These are phyloP conservation scores for Conidiobolus incongruus DNA, from an alignment of 371 early-diverging fungal species.

Conservation along the genomic window DNA sequence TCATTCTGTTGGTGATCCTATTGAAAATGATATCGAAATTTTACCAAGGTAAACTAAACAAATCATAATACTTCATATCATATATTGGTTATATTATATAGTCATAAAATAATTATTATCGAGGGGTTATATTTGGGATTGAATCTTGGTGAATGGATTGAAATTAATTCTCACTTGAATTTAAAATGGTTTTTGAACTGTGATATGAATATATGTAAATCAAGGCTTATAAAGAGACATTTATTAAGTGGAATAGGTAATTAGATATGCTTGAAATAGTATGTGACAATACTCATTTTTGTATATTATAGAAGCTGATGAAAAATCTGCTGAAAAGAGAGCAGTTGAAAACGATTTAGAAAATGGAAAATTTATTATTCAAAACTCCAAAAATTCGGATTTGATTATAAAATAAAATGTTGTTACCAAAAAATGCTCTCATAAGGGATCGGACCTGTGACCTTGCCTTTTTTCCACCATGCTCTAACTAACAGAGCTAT, in stretches of 20 bases:
- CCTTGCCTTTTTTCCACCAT: too few species aligned
- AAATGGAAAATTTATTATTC: conserved; percentile 9
- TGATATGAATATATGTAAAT: conserved; percentile 8
- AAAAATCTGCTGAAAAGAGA: conserved; percentile 5
- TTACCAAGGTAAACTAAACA: conserved; percentile 7
- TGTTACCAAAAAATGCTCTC: too few species aligned
- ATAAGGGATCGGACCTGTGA: too few species aligned
- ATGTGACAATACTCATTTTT: neutral
- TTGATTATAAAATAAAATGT: neutral
- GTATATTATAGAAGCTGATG: conserved; percentile 5
- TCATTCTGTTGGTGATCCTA: conserved; percentile 15
- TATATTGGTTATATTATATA: too few species aligned
- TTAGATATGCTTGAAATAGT: neutral
- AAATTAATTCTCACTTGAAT: conserved; percentile 9
- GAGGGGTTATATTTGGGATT: conserved; percentile 22
- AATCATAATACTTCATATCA: neutral
- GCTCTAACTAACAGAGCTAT: too few species aligned
- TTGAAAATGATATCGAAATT: conserved; percentile 10
- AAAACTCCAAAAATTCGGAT: conserved; percentile 3
- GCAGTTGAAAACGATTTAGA: conserved; percentile 7
- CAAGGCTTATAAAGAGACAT: conserved; percentile 15
- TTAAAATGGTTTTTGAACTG: conserved; percentile 14
- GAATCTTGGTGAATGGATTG: conserved; percentile 11
- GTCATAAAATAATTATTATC: conserved; percentile 15
- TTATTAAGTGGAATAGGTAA: conserved; percentile 14